Percentiles rank a stretch among this genome's conserved stretches.
These are phyloP conservation scores for Penicillium sp. DNA, from an alignment of 2,329 filamentous ascomycete species.

Conservation along the genomic window DNA sequence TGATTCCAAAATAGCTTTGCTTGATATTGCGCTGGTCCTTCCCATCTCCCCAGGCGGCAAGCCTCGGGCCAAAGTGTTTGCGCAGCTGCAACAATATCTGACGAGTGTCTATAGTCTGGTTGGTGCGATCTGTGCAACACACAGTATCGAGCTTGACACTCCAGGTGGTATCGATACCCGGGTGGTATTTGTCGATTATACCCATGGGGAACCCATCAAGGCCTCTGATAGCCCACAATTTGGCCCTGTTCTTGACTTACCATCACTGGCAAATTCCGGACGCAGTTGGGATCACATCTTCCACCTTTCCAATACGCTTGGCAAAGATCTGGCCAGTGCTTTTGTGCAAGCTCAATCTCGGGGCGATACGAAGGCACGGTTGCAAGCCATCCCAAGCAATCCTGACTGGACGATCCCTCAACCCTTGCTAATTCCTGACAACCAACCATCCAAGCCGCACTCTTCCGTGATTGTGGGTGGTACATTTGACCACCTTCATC, in stretches of 20 bases:
- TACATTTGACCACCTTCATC: constrained; percentile 94
- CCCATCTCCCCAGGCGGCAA: constrained; percentile 54
- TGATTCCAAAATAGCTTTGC: constrained; percentile 35
- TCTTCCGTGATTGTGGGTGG: constrained; percentile 78
- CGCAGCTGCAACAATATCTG: constrained; percentile 70
- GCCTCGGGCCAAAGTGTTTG: constrained; percentile 62
- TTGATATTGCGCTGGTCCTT: constrained; percentile 65
- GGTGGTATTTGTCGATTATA: constrained; percentile 71
- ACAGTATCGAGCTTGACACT: constrained; percentile 63
- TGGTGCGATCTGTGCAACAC: constrained; percentile 67
- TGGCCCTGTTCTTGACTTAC: constrained; percentile 55
- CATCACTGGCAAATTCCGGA: constrained; percentile 47
- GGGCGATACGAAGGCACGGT: constrained; percentile 17
- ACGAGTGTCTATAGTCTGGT: constrained; percentile 78
- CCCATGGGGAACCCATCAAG: constrained; percentile 21
- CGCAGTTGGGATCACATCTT: constrained; percentile 35
- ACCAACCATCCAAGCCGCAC: constrained; percentile 41
- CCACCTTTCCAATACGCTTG: constrained; percentile 30
- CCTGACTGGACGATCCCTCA: constrained; percentile 24
- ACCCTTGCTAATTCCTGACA: constrained; percentile 25
- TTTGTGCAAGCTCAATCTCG: constrained; percentile 31
- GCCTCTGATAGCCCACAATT: constrained; percentile 24
- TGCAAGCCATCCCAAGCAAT: constrained; percentile 24
- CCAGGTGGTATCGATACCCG: constrained; percentile 74
- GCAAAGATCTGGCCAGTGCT: constrained; percentile 28